Base-by-base conservation (phyloP, 441 rosid species). In the Erysimum cheiri region DNA sequence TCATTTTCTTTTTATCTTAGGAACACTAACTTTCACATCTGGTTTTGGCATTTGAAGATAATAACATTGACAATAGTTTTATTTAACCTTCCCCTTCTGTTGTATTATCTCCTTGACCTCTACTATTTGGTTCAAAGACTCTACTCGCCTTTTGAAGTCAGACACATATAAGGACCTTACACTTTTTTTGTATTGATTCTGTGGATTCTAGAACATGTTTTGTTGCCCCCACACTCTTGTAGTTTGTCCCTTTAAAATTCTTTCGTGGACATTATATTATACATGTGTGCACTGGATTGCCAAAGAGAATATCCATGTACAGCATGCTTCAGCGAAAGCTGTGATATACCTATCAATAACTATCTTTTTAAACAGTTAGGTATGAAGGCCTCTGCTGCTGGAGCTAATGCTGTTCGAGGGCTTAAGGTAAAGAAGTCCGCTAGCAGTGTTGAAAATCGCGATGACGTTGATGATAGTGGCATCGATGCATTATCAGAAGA, bases 361-460 rank as follows among this genome's bases (percentile, higher is more conserved):
- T 49, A 60, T 56, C 40, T 40, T 75, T 31, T 48, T 31, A 55
- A 75, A 78, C 81, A 95, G 97, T 47, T 1, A 67, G 91, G 77
- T 61, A 80, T 85, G 88, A 35, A 80, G 31, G 81, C 64, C 35
- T 74, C 71, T 6, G 60, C 32, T 64, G 71, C 80, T 48, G 81
- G 87, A 82, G 82, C 72, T 77, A 92, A 92, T 78, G 74, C 80
- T 50, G 77, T 89, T 68, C 80, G 71, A 53, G 86, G 85, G 49
- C 63, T 22, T 35, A 76, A 74, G 65, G 50, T 78, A 68, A 78
- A 54, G 56, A 88, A 78, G 64, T 71, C 77, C 4, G 64, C 78
- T 62, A 64, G 60, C 35, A 73, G 63, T 77, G 88, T 68, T 28
- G 91, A 85, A 69, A 80, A 73, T 79, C 13, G 55, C 39, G 67